These are phyloP conservation scores for Nannizziopsis barbatae DNA, from an alignment of 2,329 filamentous ascomycete genomes.

Conservation along the genomic window DNA sequence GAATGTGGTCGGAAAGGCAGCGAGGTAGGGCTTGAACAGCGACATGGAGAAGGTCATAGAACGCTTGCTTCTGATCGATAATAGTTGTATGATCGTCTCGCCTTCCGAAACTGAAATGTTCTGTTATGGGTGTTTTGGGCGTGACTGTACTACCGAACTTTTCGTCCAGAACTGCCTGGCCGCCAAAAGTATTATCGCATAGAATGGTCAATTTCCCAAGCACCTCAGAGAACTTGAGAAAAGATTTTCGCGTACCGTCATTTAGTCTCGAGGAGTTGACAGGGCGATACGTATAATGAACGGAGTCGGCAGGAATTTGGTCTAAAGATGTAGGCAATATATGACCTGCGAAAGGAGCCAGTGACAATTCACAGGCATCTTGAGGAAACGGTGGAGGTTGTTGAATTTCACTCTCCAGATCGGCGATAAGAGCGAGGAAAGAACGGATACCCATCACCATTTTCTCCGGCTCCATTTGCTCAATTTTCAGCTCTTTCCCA, in stretches of 20 bases:
- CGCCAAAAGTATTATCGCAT: slow-evolving; percentile 93
- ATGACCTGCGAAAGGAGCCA: slow-evolving; percentile 11
- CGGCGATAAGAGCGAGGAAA: slow-evolving; percentile 84
- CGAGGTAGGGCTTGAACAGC: slow-evolving; percentile 89
- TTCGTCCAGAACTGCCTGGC: slow-evolving; percentile 87
- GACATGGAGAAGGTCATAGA: slow-evolving; percentile 90
- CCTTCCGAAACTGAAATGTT: slow-evolving; percentile 81
- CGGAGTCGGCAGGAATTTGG: background rate
- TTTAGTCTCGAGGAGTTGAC: slow-evolving; percentile 53
- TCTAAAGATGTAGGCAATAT: background rate
- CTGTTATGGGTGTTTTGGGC: slow-evolving; percentile 88
- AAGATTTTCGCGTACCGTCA: slow-evolving; percentile 72
- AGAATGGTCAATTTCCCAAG: slow-evolving; percentile 91
- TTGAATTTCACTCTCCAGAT: slow-evolving; percentile 73
- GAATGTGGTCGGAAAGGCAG: slow-evolving; percentile 82
- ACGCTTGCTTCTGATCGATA: slow-evolving; percentile 78
- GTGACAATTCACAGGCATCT: slow-evolving; percentile 28
- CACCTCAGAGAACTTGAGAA: slow-evolving; percentile 85
- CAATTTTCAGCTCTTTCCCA: slow-evolving; percentile 68
- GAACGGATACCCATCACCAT: slow-evolving; percentile 96
- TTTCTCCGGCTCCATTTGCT: slow-evolving; percentile 87
- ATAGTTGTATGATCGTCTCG: slow-evolving; percentile 65
- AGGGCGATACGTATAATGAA: slow-evolving; percentile 34
- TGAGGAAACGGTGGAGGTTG: slow-evolving; percentile 74
- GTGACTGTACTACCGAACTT: slow-evolving; percentile 79